Evolutionary conservation across 257 asterid genomes (phyloP).

Genomic region (Datura wrightii): DNA sequence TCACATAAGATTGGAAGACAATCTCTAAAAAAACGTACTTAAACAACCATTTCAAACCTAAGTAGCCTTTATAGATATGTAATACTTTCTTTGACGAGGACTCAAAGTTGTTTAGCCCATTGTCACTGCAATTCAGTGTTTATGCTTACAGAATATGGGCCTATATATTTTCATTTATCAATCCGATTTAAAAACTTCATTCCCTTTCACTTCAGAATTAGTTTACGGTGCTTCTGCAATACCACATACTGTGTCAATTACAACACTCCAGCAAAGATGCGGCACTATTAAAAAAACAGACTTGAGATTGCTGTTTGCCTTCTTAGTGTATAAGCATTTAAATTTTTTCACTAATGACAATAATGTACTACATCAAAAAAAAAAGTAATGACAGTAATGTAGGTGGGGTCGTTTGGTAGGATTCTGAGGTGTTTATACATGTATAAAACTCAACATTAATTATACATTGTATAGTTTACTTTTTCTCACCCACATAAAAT

Average conservation of each 20-base stretch:
- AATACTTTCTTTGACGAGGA: slow-evolving; percentile 9
- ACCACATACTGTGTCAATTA: neutral
- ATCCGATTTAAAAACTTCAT: neutral
- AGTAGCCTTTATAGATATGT: slow-evolving; percentile 16
- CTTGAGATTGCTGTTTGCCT: slow-evolving; percentile 10
- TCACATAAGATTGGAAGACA: neutral
- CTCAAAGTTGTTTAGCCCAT: neutral
- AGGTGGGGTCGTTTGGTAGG: neutral
- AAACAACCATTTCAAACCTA: slow-evolving; percentile 7
- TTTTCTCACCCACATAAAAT: neutral
- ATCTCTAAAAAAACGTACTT: neutral
- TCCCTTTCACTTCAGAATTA: neutral
- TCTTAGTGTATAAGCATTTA: neutral
- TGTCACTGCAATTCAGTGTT: slow-evolving; percentile 14
- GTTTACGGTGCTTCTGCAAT: neutral
- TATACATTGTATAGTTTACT: neutral
- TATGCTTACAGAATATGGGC: neutral
- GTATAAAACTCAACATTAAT: neutral
- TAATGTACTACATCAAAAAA: neutral
- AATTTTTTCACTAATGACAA: neutral
- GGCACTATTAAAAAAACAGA: neutral
- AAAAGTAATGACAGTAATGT: no score
- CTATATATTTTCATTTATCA: neutral
- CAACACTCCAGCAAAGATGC: neutral
- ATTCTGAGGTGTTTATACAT: neutral